Percentiles rank a stretch among this genome's conserved stretches.
Evolutionary conservation across 208 protist species (phyloP).

Genomic region (Plasmodiophora brassicae): DNA sequence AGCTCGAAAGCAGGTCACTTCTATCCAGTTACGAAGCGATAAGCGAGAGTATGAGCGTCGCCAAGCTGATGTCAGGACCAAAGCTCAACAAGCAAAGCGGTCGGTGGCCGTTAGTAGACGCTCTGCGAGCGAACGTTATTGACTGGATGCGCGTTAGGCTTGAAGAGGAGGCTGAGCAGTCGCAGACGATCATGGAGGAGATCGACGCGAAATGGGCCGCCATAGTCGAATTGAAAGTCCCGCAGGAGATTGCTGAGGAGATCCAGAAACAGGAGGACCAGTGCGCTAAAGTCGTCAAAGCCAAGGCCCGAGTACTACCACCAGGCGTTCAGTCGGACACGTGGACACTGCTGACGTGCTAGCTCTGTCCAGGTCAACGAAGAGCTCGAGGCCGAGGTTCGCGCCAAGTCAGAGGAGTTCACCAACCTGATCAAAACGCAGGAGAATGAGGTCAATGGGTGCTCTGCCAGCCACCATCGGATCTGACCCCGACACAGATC

Average conservation of each 20-base stretch:
- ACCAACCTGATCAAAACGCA: conserved; percentile 11
- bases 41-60: not conserved
- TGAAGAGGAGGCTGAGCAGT: not conserved
- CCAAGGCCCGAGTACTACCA: conserved; percentile 7
- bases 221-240: conserved; percentile 8
- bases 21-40: not conserved
- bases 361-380: not conserved
- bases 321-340: too few species aligned
- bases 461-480: not conserved
- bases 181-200: not conserved
- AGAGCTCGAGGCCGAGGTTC: conserved; percentile 25
- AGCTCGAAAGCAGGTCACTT: not conserved
- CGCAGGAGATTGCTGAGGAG: not conserved
- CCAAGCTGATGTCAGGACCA: not conserved
- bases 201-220: conserved; percentile 33
- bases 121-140: not conserved
- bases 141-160: not conserved
- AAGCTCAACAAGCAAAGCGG: too few species aligned
- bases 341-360: too few species aligned
- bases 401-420: conserved; percentile 3
- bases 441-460: conserved; percentile 1
- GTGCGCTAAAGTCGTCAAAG: not conserved
- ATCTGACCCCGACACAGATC: not conserved
- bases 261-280: conserved; percentile 28
- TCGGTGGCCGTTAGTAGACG: too few species aligned